Evolutionary conservation across 371 early-diverging fungal genomes (phyloP).

Genomic region (Funneliformis caledonium): DNA sequence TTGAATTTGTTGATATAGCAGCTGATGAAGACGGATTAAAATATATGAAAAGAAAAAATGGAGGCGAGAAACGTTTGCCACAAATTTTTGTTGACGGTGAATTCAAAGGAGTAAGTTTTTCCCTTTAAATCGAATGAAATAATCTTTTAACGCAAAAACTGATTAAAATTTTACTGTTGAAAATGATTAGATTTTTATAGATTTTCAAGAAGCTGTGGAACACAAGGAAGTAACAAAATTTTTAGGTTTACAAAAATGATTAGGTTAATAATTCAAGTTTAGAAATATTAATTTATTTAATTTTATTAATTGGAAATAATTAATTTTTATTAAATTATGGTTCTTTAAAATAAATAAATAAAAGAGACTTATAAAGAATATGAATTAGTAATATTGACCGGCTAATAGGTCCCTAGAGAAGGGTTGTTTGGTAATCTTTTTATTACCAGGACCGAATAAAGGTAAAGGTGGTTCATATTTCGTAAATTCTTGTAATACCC

Average conservation of each 20-base stretch:
- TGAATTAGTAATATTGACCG: constrained; percentile 29
- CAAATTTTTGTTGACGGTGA: constrained; percentile 75
- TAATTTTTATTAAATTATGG: too few species aligned
- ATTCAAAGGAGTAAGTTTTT: constrained; percentile 58
- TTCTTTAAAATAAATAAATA: too few species aligned
- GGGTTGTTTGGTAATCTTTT: neutral
- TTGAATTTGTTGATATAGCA: constrained; percentile 63
- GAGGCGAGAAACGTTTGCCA: constrained; percentile 59
- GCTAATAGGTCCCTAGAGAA: constrained; percentile 20
- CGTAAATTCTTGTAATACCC: constrained; percentile 57
- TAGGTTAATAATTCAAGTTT: neutral
- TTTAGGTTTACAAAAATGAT: neutral
- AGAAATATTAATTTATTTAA: neutral
- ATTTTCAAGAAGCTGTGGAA: constrained; percentile 34
- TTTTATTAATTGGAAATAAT: too few species aligned
- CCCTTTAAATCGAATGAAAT: too few species aligned
- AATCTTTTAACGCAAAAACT: neutral
- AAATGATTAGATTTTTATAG: neutral
- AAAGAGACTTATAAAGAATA: neutral
- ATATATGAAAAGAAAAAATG: constrained; percentile 64
- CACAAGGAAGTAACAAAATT: constrained; percentile 25
- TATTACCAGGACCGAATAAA: constrained; percentile 51
- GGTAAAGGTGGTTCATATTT: constrained; percentile 56
- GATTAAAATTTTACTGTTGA: neutral
- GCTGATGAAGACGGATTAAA: constrained; percentile 68